A percentile compares a stretch with the other conserved stretches of the same genome.
These are phyloP conservation scores for Fagopyrum esculentum DNA, from an alignment of 148 eudicot species.

Conservation along the genomic window DNA sequence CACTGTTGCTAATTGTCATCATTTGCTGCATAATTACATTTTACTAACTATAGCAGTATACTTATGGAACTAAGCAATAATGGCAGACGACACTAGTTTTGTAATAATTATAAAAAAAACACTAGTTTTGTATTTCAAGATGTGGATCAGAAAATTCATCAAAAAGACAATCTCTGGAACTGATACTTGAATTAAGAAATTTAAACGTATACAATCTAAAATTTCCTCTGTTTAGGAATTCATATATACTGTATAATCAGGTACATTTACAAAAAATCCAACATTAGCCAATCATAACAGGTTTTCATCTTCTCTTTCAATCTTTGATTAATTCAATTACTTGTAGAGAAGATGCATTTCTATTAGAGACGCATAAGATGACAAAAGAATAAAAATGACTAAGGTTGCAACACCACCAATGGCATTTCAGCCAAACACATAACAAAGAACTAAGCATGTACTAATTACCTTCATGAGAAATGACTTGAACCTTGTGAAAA, in stretches of 20 bases:
- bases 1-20: neutral
- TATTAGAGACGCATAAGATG: neutral
- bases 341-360: neutral
- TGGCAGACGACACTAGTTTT: neutral
- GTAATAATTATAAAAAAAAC: neutral
- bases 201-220: neutral
- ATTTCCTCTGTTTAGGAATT: neutral
- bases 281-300: neutral
- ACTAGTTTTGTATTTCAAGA: neutral
- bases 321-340: neutral
- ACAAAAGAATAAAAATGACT: neutral
- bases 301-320: neutral
- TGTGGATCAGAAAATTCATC: neutral
- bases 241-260: neutral
- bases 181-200: neutral
- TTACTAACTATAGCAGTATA: neutral
- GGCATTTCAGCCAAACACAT: neutral
- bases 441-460: neutral
- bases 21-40: neutral
- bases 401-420: neutral
- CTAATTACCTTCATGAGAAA: slow-evolving; percentile 69
- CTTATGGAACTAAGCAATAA: neutral
- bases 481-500: slow-evolving; percentile 70
- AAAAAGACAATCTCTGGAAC: neutral
- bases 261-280: neutral